Evolutionary conservation across 257 asterid genomes (phyloP), one percentile per base, ranked within the genome.

Genomic region (Coffea eugenioides): DNA sequence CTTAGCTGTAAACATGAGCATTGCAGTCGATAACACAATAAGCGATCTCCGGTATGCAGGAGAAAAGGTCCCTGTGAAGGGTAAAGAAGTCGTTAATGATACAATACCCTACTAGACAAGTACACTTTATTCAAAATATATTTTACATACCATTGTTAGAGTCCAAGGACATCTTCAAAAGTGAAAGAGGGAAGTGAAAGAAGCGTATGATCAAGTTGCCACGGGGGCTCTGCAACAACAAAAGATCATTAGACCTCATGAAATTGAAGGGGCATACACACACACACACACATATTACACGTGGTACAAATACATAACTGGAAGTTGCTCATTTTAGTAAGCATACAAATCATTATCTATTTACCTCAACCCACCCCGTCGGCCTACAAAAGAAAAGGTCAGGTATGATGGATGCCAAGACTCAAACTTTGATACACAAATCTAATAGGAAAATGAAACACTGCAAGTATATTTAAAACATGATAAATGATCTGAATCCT

Each of bases 101-200:
- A 41, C 36, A 31, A 71, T 43, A 9, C 31, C 31, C 77, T 12
- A 45, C 5, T n/a, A 39, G 52, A 61, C 3, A 52, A 76, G 69
- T 36, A 59, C 51, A 49, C 81, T 59, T 41, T 76, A 43, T 16
- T 46, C 20, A 41, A 18, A 77, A 83, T 73, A 61, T 4, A 13
- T 41, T 70, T 21, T 48, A 66, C 84, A 36, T 82, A 95, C 99
- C 96, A 59, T 77, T 81, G 77, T 82, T 84, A 77, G 95, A 82
- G 83, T 88, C 92, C 77, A 96, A 75, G 27, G 97, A 79, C 73
- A 96, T 78, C 94, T 83, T 93, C 88, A 96, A 79, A 48, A 96
- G 91, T 16, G 97, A 88, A 64, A 92, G 77, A 16, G 97, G 90
- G 83, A 95, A 90, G 89, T 95, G 99, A 86, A 94, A 92, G 89